Base-by-base conservation (phyloP, 208 protist genomes). In the Trypanosoma scelopori region DNA sequence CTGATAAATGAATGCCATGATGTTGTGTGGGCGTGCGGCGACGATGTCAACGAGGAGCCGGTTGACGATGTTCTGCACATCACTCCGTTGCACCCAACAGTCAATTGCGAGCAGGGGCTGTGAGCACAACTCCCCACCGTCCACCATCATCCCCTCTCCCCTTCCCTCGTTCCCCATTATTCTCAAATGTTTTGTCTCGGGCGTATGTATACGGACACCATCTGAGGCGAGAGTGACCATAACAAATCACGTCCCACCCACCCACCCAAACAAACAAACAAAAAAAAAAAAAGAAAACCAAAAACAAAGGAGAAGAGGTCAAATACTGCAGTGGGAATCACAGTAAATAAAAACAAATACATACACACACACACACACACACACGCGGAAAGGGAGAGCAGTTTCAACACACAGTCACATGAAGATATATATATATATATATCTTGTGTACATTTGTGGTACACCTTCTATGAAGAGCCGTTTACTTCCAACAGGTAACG, bases 1-100 rank as follows among this genome's bases (percentile, higher is more conserved):
- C 12, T 41, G 28, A 49, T 70, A 55, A 56, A 70, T 70, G 48
- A 70, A 70, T 11, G 1, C 47, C 45, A 55, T 63, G 23, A 70
- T 35, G 27, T 70, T 45, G 1, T 56, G 18, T 27, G 65, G 65
- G 18, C 46, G 65, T 15, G 35, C 52, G 7, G 45, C 30, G 16
- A 62, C 35, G 30, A 70, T 39, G 47, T 70, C 65, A 5, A 63
- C 20, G 22, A 70, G n/a, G 27, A 70, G 65, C 4, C 23, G 30
- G 18, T 55, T 55, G 5, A 70, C 25, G 39, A 57, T 55, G 16
- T 49, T 28, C 30, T 49, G 55, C 27, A 63, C 45, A 12, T 48
- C 65, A 55, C 55, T 39, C 47, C n/a, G 6, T 15, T 45, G 56
- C 23, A 45, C 16, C 65, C 65, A 70, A 45, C 48, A 25, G 27